Evolutionary conservation across 1,284 basidiomycete genomes (phyloP), one percentile per base, ranked within the genome.

Genomic region (Ceratorhiza oryzae-sativae): DNA sequence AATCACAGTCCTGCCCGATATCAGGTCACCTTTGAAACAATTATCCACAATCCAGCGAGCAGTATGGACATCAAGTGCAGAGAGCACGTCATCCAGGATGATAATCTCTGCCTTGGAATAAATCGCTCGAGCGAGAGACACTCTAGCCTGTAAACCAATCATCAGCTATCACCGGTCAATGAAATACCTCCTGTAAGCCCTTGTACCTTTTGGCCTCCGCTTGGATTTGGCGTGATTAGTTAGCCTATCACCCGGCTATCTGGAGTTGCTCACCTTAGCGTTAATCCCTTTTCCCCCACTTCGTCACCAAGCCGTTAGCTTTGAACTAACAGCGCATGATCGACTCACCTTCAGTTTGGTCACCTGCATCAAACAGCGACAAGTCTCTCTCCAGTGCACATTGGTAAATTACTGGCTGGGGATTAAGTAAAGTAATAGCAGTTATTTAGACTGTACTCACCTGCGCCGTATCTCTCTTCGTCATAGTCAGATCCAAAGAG

Each of bases 241-340:
- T 60, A 75, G 65, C 42, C 71, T 41, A 32, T 60, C 23, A 70
- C n/a, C 9, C n/a, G 4, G 6, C 23, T n/a, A 70, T n/a, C 15
- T 46, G 25, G 30, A 62, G 41, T 76, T 80, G 51, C 74, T 82
- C 87, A 85, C 73, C 85, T 88, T 65, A 90, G 79, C 77, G 87
- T 92, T 68, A 91, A 87, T 4, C 93, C 93, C 75, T 90, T 88
- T 80, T 95, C 94, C 30, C 94, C 94, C 34, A 96, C 92, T 95
- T 91, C 0, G 92, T 94, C 63, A 83, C 77, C n/a, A 15, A 23
- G 56, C 13, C 8, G 30, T 36, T 23, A 63, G 25, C 41, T 49
- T 20, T 13, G 4, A 15, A 18, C 9, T 3, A 25, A 9, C 34
- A 10, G 20, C n/a, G 15, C 12, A 25, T 5, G n/a, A 34, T n/a